A percentile compares a stretch with the other conserved stretches of the same genome.
Conservation (phyloP, 1,284 basidiomycete genomes). For the Microbotryum saponariae region DNA sequence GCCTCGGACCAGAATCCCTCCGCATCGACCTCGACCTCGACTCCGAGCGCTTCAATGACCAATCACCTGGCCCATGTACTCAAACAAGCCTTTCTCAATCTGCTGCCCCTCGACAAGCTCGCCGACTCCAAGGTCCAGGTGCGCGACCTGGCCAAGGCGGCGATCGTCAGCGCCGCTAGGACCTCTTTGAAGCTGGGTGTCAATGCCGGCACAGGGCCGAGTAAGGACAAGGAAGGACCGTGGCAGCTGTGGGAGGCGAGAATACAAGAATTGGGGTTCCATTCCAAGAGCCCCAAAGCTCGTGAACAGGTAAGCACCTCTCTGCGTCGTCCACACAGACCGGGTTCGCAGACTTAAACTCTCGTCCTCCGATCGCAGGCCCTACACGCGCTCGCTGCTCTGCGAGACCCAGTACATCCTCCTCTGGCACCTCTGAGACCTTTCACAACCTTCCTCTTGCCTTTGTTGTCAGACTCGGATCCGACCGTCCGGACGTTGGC, state of each 20-base stretch:
- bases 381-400: slow-evolving; percentile 7
- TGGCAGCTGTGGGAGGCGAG: slow-evolving; percentile 66
- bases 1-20: slow-evolving; percentile 44
- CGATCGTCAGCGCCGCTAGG: slow-evolving; percentile 47
- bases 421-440: slow-evolving; percentile 72
- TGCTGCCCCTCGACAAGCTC: slow-evolving; percentile 69
- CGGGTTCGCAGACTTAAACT: too few species aligned
- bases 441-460: slow-evolving; percentile 72
- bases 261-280: slow-evolving; percentile 67
- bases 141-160: slow-evolving; percentile 65
- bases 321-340: too few species aligned
- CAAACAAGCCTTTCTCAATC: slow-evolving; percentile 57
- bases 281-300: slow-evolving; percentile 51
- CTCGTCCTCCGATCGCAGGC: slow-evolving; percentile 4
- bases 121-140: slow-evolving; percentile 67
- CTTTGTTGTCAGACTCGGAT: slow-evolving; percentile 81
- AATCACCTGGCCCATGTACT: slow-evolving; percentile 47
- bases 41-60: slow-evolving; percentile 55
- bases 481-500: slow-evolving; percentile 80
- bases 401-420: slow-evolving; percentile 46
- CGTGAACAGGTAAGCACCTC: slow-evolving; percentile 60
- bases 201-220: slow-evolving; percentile 48
- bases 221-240: slow-evolving; percentile 54
- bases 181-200: slow-evolving; percentile 48
- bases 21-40: slow-evolving; percentile 57